Conservation (phyloP, 2,329 filamentous ascomycete species). For the Colletotrichum incanum region DNA sequence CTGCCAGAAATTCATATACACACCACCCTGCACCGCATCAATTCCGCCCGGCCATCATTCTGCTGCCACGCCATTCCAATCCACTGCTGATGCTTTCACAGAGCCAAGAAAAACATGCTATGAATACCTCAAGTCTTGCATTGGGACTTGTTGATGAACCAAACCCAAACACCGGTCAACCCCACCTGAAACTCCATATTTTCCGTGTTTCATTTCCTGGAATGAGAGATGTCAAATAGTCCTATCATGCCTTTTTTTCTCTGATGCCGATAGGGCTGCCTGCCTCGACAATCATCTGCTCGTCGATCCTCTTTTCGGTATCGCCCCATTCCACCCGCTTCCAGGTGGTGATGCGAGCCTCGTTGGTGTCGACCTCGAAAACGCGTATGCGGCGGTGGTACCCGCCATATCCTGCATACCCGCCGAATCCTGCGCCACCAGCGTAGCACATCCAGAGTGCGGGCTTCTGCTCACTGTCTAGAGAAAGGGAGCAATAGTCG, state of each 20-base stretch:
- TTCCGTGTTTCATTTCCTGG: constrained; percentile 9
- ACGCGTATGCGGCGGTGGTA: constrained; percentile 88
- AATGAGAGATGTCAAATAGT: not conserved
- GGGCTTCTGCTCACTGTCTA: constrained; percentile 69
- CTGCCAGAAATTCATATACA: constrained; percentile 21
- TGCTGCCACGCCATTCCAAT: constrained; percentile 13
- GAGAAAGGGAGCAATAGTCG: constrained; percentile 89
- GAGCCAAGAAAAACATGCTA: constrained; percentile 28
- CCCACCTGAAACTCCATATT: constrained; percentile 26
- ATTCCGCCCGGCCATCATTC: not conserved
- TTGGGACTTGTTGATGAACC: constrained; percentile 11
- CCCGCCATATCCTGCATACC: constrained; percentile 91
- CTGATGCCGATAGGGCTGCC: constrained; percentile 59
- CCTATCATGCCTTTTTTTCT: constrained; percentile 13
- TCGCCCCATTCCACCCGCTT: constrained; percentile 85
- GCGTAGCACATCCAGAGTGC: constrained; percentile 98
- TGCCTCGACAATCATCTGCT: constrained; percentile 77
- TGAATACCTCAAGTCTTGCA: constrained; percentile 10
- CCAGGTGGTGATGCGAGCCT: constrained; percentile 90
- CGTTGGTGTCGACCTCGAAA: constrained; percentile 94
- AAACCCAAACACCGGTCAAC: constrained; percentile 32
- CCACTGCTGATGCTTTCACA: constrained; percentile 16
- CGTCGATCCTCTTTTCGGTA: constrained; percentile 67
- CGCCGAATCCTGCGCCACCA: constrained; percentile 91
- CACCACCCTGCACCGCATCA: constrained; percentile 12